Conservation (phyloP, 2,329 filamentous ascomycete genomes). For the Fusarium humuli region DNA sequence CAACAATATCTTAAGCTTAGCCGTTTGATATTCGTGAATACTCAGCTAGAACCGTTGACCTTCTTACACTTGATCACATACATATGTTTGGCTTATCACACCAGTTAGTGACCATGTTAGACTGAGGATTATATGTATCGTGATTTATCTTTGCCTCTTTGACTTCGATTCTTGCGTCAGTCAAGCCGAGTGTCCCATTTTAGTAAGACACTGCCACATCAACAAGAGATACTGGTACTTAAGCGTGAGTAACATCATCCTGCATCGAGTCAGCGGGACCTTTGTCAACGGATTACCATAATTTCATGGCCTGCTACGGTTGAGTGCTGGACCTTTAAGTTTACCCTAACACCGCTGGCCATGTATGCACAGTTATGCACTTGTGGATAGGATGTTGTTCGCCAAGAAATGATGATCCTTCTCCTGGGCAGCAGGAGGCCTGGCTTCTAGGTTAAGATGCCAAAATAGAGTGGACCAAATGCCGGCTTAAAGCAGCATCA, state of each 20-base stretch:
- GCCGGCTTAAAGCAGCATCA: background rate
- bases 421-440: background rate
- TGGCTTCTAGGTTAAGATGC: background rate
- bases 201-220: background rate
- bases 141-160: background rate
- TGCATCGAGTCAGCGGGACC: background rate
- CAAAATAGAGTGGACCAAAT: background rate
- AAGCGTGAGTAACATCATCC: background rate
- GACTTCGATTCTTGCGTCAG: background rate
- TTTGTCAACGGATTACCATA: background rate
- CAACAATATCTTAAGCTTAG: background rate
- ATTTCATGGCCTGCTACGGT: background rate
- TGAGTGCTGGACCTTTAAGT: conserved; percentile 11
- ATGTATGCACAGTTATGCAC: background rate
- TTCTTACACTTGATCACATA: background rate
- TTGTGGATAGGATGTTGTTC: background rate
- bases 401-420: background rate
- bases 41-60: background rate
- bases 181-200: background rate
- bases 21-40: background rate
- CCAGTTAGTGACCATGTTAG: background rate
- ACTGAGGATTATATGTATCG: background rate
- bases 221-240: background rate
- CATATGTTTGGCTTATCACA: background rate
- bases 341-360: conserved; percentile 8